Percentiles rank a stretch among this genome's conserved stretches.
phyloP scores from a whole-genome alignment of 2,329 filamentous ascomycete species.

The Fusarium liriodendri region DNA sequence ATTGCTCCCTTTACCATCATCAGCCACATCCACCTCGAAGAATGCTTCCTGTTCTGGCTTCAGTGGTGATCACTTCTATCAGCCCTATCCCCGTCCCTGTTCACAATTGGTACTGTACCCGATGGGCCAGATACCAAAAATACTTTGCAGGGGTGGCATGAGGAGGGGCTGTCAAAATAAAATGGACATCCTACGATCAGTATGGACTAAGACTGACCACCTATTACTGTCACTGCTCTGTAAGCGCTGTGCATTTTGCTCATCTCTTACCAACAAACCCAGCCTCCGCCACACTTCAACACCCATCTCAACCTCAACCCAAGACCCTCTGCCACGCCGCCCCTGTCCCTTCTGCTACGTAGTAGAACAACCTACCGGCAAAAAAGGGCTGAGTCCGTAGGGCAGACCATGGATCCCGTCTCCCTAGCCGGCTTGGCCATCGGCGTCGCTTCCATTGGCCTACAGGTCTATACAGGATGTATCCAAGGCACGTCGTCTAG shows the following conservation, averaged over 20 bases:
- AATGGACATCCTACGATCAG: too few relatives aligned
- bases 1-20: not conserved
- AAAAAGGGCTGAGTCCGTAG: not conserved
- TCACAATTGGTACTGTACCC: not conserved
- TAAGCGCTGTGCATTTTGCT: not conserved
- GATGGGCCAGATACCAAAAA: not conserved
- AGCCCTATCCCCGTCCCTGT: not conserved
- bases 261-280: slow-evolving; percentile 1
- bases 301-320: not conserved
- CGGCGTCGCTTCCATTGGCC: slow-evolving; percentile 57
- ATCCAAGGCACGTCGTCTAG: slow-evolving; percentile 50
- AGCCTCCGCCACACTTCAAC: slow-evolving; percentile 6
- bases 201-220: not conserved
- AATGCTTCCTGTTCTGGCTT: slow-evolving; percentile 4
- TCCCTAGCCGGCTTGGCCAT: slow-evolving; percentile 56
- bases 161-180: not conserved
- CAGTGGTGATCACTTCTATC: not conserved
- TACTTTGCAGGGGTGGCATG: not conserved
- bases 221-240: not conserved
- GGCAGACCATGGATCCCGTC: slow-evolving; percentile 54
- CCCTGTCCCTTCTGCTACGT: not conserved
- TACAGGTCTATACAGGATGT: slow-evolving; percentile 60
- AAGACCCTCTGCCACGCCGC: not conserved
- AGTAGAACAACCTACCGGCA: slow-evolving; percentile 6
- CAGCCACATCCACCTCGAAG: not conserved